These are phyloP conservation scores for Funneliformis mosseae DNA, from an alignment of 192 early-diverging fungal species.

Conservation along the genomic window DNA sequence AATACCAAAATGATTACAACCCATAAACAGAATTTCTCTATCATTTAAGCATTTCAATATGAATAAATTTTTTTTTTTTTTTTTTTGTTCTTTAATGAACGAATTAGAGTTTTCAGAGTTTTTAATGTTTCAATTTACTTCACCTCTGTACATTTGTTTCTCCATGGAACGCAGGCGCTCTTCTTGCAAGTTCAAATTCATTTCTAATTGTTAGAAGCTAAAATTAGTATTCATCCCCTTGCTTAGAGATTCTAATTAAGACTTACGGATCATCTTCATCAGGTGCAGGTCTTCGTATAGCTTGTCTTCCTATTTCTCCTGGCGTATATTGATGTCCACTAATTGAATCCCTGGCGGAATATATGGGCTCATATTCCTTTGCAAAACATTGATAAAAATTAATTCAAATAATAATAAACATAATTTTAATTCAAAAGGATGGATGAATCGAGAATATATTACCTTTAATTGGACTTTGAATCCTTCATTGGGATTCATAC, in stretches of 20 bases:
- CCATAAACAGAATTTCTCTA: background rate
- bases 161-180: conserved; percentile 22
- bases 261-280: conserved; percentile 55
- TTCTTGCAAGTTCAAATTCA: conserved; percentile 27
- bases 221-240: background rate
- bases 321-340: conserved; percentile 44
- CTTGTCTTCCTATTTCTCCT: conserved; percentile 49
- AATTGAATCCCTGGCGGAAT: conserved; percentile 57
- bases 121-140: background rate
- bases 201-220: background rate
- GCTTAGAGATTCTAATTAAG: too few relatives aligned
- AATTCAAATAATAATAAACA: background rate
- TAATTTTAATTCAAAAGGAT: conserved; percentile 3
- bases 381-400: background rate
- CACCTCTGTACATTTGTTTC: conserved; percentile 22
- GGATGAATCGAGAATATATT: conserved; percentile 1
- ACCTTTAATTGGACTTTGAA: conserved; percentile 84
- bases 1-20: too few relatives aligned
- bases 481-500: conserved; percentile 81
- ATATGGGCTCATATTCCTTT: conserved; percentile 84
- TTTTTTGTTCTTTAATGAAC: background rate
- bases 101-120: background rate
- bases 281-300: conserved; percentile 55
- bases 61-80: background rate
- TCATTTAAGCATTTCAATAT: background rate